Evolutionary conservation across 148 eudicot genomes (phyloP).

Genomic region (Cornus kousa): DNA sequence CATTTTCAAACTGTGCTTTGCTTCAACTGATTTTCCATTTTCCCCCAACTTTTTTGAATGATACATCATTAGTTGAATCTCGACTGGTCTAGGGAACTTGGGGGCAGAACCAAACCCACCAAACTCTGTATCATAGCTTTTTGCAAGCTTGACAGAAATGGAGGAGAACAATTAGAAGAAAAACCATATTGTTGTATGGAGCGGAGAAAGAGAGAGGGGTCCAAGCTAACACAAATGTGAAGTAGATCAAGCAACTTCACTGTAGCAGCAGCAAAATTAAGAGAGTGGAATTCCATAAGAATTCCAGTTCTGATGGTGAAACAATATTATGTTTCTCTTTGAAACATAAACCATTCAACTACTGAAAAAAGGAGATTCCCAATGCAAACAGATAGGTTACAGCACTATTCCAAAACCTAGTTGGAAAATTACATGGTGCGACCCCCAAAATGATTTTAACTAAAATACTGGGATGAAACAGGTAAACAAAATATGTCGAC

Average conservation of each 20-base stretch:
- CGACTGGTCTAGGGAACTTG: constrained; percentile 94
- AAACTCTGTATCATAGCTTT: constrained; percentile 61
- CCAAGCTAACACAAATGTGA: neutral
- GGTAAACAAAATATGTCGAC: neutral
- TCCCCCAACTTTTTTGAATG: constrained; percentile 59
- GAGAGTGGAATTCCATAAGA: neutral
- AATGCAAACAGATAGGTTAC: neutral
- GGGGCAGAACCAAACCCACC: constrained; percentile 97
- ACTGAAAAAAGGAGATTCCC: neutral
- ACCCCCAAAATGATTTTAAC: neutral
- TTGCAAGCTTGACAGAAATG: constrained; percentile 49
- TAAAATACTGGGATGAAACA: neutral
- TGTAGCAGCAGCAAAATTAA: neutral
- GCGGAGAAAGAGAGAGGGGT: neutral
- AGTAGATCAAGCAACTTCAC: neutral
- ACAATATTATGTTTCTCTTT: neutral
- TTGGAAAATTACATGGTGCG: neutral
- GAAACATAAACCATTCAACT: neutral
- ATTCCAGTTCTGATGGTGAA: neutral
- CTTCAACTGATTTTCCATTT: constrained; percentile 42
- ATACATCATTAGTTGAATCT: constrained; percentile 79
- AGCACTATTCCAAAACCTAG: neutral
- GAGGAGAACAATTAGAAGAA: constrained; percentile 7
- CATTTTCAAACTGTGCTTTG: constrained; percentile 62
- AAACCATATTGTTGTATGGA: neutral